Percentiles rank a stretch among this genome's conserved stretches.
Conservation (phyloP, 2,329 filamentous ascomycete species). For the Colletotrichum tabaci region DNA sequence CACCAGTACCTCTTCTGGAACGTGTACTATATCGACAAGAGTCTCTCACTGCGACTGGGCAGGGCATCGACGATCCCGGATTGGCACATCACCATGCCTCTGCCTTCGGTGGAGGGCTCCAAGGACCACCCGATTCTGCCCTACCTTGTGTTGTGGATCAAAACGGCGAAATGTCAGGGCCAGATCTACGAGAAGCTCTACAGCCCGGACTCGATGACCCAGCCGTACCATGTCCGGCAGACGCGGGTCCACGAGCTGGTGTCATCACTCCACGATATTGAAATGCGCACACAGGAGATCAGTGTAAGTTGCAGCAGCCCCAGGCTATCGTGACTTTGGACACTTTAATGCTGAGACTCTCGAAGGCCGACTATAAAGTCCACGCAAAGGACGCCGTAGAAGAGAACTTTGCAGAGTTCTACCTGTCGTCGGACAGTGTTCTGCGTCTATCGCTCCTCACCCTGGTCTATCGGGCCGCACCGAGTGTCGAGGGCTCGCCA, state of each 20-base stretch:
- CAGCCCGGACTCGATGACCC: slow-evolving; percentile 56
- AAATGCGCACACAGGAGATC: slow-evolving; percentile 45
- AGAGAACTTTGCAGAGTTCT: slow-evolving; percentile 52
- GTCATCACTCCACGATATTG: slow-evolving; percentile 52
- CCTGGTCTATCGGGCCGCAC: slow-evolving; percentile 60
- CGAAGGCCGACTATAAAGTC: slow-evolving; percentile 11
- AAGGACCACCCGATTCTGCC: slow-evolving; percentile 45
- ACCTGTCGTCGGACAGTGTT: slow-evolving; percentile 58
- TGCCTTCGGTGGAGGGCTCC: slow-evolving; percentile 7
- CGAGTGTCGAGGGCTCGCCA: slow-evolving; percentile 46
- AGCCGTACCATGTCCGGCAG: slow-evolving; percentile 52
- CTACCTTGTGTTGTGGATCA: slow-evolving; percentile 64
- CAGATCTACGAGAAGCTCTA: slow-evolving; percentile 71
- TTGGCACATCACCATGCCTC: slow-evolving; percentile 66
- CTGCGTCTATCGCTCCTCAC: slow-evolving; percentile 58
- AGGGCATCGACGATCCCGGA: slow-evolving; percentile 68
- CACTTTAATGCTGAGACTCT: background rate
- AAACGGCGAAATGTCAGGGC: slow-evolving; percentile 66
- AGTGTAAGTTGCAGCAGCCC: slow-evolving; percentile 27
- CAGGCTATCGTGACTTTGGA: too few relatives aligned
- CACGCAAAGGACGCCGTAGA: background rate
- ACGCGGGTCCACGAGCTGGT: slow-evolving; percentile 52
- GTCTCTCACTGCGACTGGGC: slow-evolving; percentile 69
- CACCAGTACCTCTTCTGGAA: slow-evolving; percentile 67
- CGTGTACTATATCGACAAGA: slow-evolving; percentile 70